A percentile compares a stretch with the other conserved stretches of the same genome.
Evolutionary conservation across 1,284 basidiomycete species (phyloP).

Genomic region (Naganishia sp.): DNA sequence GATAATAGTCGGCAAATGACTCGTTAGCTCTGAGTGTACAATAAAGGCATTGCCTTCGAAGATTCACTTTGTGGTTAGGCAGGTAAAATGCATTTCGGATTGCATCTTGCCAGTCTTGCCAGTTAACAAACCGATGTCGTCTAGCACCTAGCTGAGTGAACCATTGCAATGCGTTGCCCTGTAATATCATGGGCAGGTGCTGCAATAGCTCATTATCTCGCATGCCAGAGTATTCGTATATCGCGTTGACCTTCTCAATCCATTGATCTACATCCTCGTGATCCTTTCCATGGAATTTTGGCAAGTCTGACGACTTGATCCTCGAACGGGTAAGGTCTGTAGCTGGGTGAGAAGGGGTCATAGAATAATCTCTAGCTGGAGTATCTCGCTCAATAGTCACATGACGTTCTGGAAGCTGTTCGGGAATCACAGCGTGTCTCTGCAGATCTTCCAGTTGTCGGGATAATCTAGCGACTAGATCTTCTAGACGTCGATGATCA

Average conservation of each 20-base stretch:
- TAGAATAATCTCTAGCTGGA: not conserved
- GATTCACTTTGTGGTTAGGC: constrained; percentile 27
- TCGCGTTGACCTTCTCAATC: constrained; percentile 29
- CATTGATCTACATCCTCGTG: constrained; percentile 29
- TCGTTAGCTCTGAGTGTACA: constrained; percentile 15
- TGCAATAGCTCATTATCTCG: constrained; percentile 17
- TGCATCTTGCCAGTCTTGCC: constrained; percentile 29
- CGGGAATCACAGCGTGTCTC: not conserved
- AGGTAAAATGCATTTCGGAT: constrained; percentile 29
- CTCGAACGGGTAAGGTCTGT: not conserved
- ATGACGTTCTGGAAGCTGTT: not conserved
- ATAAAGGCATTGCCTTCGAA: constrained; percentile 26
- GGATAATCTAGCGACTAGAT: not conserved
- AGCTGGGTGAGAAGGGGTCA: not conserved
- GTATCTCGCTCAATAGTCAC: not conserved
- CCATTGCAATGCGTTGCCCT: constrained; percentile 26
- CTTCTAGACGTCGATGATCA: too few species aligned
- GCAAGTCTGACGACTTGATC: constrained; percentile 30
- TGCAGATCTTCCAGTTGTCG: too few species aligned
- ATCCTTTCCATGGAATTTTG: constrained; percentile 12
- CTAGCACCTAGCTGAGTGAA: constrained; percentile 24
- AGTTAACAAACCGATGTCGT: constrained; percentile 6
- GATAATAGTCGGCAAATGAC: constrained; percentile 27
- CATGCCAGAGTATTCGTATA: constrained; percentile 22
- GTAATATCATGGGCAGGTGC: constrained; percentile 18